A percentile compares a stretch with the other conserved stretches of the same genome.
phyloP scores from a whole-genome alignment of 2,329 filamentous ascomycete genomes.

The Massarina eburnea region DNA sequence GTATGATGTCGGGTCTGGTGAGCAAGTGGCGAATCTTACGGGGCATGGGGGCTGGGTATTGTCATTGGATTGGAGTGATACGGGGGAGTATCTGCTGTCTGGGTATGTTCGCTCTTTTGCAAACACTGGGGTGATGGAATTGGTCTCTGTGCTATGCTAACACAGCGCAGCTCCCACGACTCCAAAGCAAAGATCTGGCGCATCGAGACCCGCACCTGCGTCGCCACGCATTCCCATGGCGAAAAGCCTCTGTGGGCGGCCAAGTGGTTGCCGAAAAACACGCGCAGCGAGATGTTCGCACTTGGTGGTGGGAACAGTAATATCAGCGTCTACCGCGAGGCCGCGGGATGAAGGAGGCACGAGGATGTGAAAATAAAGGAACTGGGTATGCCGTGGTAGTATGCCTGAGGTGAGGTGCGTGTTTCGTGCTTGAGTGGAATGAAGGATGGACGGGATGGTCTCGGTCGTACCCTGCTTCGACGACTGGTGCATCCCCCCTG shows the following conservation, averaged over 20 bases:
- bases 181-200: conserved; percentile 97
- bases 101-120: conserved; percentile 60
- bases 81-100: conserved; percentile 86
- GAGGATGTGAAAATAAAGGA: not conserved
- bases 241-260: conserved; percentile 50
- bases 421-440: too few species aligned
- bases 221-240: conserved; percentile 90
- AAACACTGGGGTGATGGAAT: too few species aligned
- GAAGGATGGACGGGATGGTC: too few species aligned
- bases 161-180: conserved; percentile 66
- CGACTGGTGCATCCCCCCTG: too few species aligned
- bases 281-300: conserved; percentile 45
- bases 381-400: too few species aligned
- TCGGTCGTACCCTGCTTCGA: too few species aligned
- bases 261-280: conserved; percentile 42
- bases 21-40: conserved; percentile 83
- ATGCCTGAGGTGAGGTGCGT: too few species aligned
- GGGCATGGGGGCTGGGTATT: conserved; percentile 88
- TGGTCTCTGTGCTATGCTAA: too few species aligned
- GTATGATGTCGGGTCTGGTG: conserved; percentile 89
- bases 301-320: conserved; percentile 40
- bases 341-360: conserved; percentile 34
- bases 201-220: conserved; percentile 77
- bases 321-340: conserved; percentile 44
- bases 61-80: conserved; percentile 88